Conservation (phyloP, 768 basidiomycete species). For the Ramaria sp. region DNA sequence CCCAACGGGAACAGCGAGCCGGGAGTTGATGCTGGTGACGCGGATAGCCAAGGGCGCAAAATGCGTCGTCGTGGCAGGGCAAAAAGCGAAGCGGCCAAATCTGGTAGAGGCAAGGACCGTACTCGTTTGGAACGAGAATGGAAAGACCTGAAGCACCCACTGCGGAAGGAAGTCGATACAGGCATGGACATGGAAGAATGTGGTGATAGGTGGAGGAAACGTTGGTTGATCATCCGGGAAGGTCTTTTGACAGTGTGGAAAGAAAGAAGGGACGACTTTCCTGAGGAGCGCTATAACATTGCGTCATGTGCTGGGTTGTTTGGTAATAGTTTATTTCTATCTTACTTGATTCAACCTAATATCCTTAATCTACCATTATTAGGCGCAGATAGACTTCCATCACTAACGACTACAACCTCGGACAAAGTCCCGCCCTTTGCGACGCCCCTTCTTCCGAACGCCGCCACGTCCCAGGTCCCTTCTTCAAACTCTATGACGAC, state of each 20-base stretch:
- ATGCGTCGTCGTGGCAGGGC: neutral
- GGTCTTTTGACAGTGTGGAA: neutral
- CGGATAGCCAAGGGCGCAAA: neutral
- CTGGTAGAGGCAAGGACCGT: neutral
- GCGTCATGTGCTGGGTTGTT: neutral
- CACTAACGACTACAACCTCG: neutral
- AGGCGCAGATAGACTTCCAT: neutral
- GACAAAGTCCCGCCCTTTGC: neutral
- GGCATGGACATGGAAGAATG: neutral
- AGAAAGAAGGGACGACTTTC: neutral
- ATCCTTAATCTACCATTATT: neutral
- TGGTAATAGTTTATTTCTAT: neutral
- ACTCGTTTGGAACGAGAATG: too few relatives aligned
- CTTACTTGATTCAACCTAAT: too few relatives aligned
- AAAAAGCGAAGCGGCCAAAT: neutral
- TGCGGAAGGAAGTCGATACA: too few relatives aligned
- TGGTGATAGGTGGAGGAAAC: neutral
- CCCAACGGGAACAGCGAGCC: neutral
- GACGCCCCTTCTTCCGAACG: neutral
- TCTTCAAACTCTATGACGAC: neutral
- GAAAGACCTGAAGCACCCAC: too few relatives aligned
- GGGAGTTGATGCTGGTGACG: neutral
- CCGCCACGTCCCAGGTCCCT: neutral
- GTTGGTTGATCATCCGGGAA: slow-evolving; percentile 2
- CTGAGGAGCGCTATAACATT: neutral